These are phyloP conservation scores for Candida vartiovaarae DNA, from an alignment of 805 yeast genomes.

Conservation along the genomic window DNA sequence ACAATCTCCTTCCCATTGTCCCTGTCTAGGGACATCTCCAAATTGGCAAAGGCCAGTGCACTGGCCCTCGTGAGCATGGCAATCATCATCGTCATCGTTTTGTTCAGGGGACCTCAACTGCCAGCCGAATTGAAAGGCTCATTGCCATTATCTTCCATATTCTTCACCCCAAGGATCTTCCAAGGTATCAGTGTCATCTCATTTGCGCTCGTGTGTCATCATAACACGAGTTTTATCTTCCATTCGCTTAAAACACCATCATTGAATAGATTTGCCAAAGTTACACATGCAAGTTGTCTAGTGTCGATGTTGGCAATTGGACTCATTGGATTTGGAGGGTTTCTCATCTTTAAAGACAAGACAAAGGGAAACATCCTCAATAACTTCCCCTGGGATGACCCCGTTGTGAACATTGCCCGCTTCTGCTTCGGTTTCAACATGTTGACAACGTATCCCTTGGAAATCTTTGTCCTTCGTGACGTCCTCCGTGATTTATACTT, in stretches of 20 bases:
- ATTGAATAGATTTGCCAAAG: conserved; percentile 59
- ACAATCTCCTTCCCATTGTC: conserved; percentile 80
- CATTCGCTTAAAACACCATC: conserved; percentile 77
- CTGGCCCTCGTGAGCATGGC: conserved; percentile 82
- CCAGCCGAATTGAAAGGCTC: conserved; percentile 41
- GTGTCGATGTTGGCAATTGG: conserved; percentile 77
- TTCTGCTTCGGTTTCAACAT: conserved; percentile 87
- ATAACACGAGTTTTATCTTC: conserved; percentile 84
- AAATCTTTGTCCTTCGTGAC: conserved; percentile 84
- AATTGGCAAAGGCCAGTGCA: conserved; percentile 79
- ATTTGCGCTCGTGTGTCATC: conserved; percentile 94
- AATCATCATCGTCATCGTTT: conserved; percentile 66
- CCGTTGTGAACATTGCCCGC: conserved; percentile 77
- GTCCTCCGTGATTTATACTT: conserved; percentile 61
- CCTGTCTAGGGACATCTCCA: conserved; percentile 71
- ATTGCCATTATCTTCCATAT: conserved; percentile 36
- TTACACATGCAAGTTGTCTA: conserved; percentile 80
- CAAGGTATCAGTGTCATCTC: conserved; percentile 94
- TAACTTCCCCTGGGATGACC: conserved; percentile 73
- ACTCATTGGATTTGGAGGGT: conserved; percentile 74
- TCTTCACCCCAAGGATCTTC: conserved; percentile 60
- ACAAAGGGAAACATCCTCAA: conserved; percentile 86
- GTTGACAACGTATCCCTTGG: conserved; percentile 89
- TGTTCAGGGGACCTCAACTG: conserved; percentile 63
- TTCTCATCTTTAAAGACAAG: conserved; percentile 61